Conservation (phyloP, 768 basidiomycete genomes). For the Podaxis rugospora region DNA sequence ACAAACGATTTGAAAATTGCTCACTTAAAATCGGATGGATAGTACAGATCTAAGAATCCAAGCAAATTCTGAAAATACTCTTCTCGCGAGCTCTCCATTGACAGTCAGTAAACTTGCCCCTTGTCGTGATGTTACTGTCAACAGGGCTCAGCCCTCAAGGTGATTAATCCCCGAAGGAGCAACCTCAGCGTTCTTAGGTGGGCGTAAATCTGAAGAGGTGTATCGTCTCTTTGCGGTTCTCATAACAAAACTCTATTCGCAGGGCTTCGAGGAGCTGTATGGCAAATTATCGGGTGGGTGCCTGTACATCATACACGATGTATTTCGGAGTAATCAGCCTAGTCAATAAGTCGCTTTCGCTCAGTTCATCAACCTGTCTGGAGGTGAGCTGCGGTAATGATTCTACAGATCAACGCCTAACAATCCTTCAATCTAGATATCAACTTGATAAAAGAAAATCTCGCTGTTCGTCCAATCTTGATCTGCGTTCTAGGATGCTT, state of each 20-base stretch:
- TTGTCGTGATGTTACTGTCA: not conserved
- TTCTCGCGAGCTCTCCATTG: not conserved
- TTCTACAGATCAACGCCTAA: not conserved
- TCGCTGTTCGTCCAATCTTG: not conserved
- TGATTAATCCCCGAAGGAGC: not conserved
- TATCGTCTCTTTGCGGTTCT: not conserved
- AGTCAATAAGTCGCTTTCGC: slow-evolving; percentile 57
- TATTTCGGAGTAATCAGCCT: not conserved
- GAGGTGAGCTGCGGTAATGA: not conserved
- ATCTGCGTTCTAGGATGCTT: slow-evolving; percentile 36
- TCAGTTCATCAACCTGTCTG: slow-evolving; percentile 27
- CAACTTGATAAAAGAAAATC: not conserved
- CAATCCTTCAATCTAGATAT: not conserved
- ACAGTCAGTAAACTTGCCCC: not conserved
- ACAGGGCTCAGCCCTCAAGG: not conserved
- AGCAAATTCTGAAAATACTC: not conserved
- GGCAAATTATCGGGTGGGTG: slow-evolving; percentile 46
- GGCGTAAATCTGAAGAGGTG: slow-evolving; percentile 50
- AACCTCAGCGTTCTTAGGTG: slow-evolving; percentile 45
- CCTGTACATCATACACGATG: not conserved
- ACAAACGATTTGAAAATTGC: not conserved
- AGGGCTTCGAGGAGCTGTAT: slow-evolving; percentile 51
- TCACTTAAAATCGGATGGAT: not conserved
- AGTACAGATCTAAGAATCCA: not conserved
- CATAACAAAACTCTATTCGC: not conserved